phyloP scores from a whole-genome alignment of 108 stramenopile genomes.

The Phaeodactylum tricornutum region DNA sequence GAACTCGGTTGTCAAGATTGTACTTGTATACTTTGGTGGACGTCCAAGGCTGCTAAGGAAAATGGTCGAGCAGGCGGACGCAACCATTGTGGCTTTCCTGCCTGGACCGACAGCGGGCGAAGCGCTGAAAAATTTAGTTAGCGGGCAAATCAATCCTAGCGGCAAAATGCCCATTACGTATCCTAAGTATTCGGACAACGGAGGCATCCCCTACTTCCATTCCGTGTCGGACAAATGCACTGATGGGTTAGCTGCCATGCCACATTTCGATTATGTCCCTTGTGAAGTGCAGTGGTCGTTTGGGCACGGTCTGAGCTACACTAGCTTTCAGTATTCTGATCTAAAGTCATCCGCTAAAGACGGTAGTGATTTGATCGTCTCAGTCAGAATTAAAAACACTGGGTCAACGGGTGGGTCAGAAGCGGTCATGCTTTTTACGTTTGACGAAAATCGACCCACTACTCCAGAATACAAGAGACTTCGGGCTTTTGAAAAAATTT shows the following conservation, averaged over 20 bases:
- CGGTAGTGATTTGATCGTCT: slow-evolving; percentile 13
- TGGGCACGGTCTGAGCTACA: slow-evolving; percentile 52
- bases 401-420: slow-evolving; percentile 25
- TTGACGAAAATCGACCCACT: slow-evolving; percentile 38
- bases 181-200: slow-evolving; percentile 41
- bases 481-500: slow-evolving; percentile 33
- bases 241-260: slow-evolving; percentile 16
- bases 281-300: slow-evolving; percentile 62
- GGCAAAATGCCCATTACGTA: slow-evolving; percentile 50
- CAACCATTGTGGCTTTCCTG: slow-evolving; percentile 40
- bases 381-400: slow-evolving; percentile 27
- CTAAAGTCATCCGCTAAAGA: slow-evolving; percentile 10
- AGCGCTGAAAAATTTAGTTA: slow-evolving; percentile 34
- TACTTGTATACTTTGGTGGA: slow-evolving; percentile 56
- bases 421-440: slow-evolving; percentile 39
- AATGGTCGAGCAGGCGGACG: slow-evolving; percentile 32
- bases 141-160: slow-evolving; percentile 39
- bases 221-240: slow-evolving; percentile 47
- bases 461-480: slow-evolving; percentile 62
- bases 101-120: slow-evolving; percentile 48
- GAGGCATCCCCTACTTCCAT: slow-evolving; percentile 45
- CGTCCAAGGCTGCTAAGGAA: slow-evolving; percentile 35
- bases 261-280: slow-evolving; percentile 34
- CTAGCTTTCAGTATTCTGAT: slow-evolving; percentile 27
- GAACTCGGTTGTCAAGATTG: slow-evolving; percentile 14